These are phyloP conservation scores for Microthlaspi erraticum DNA, from an alignment of 345 rosid genomes.

Conservation along the genomic window DNA sequence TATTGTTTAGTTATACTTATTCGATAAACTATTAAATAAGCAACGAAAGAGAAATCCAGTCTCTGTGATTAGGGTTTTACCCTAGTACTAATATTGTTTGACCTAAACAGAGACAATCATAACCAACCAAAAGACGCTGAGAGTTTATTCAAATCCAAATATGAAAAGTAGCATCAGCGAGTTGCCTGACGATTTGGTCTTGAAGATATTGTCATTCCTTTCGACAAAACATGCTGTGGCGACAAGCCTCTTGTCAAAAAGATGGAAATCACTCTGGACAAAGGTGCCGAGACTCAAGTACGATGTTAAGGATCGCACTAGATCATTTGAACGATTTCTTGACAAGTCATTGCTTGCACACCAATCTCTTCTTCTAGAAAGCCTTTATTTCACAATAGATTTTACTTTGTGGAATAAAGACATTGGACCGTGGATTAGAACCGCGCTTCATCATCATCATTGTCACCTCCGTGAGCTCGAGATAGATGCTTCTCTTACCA, in stretches of 20 bases:
- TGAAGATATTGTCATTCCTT: slow-evolving; percentile 15
- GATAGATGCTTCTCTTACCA: no score
- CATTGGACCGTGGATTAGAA: slow-evolving; percentile 11
- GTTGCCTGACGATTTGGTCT: not conserved
- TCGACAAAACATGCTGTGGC: not conserved
- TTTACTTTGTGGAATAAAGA: not conserved
- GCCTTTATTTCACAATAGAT: not conserved
- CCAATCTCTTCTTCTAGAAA: slow-evolving; percentile 1
- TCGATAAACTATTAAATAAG: no score
- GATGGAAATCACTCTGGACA: slow-evolving; percentile 17
- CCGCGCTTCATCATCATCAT: slow-evolving; percentile 7
- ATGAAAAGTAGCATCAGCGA: not conserved
- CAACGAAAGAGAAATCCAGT: no score
- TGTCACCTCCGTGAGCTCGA: slow-evolving; percentile 19
- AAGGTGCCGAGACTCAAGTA: not conserved
- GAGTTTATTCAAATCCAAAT: no score
- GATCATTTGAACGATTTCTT: no score
- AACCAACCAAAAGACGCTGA: no score
- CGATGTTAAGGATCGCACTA: no score
- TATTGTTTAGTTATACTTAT: no score
- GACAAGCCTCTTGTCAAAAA: not conserved
- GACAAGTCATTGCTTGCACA: no score
- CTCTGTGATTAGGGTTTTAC: no score
- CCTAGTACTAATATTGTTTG: no score
- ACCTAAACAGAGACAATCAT: no score